Percentiles rank a stretch among this genome's conserved stretches.
These are phyloP conservation scores for Elongisporangium senticosum DNA, from an alignment of 352 stramenopile genomes.

Conservation along the genomic window DNA sequence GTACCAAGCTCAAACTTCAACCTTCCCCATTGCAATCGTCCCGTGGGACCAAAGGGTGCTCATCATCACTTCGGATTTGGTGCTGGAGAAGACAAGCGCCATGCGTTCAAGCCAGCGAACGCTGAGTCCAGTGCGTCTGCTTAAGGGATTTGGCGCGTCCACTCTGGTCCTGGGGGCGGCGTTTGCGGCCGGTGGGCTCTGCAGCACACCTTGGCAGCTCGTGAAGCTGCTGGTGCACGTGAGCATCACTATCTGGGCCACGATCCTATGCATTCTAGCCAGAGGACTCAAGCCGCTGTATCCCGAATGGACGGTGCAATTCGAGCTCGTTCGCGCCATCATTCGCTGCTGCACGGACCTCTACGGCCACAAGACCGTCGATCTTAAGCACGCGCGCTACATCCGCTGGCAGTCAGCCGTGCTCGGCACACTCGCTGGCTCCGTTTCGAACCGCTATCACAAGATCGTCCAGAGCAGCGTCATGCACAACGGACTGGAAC, in stretches of 20 bases:
- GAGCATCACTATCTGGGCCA: background rate
- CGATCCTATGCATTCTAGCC: no score
- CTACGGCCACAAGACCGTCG: constrained; percentile 12
- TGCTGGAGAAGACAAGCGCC: no score
- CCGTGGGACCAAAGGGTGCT: no score
- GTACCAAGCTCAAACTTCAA: no score
- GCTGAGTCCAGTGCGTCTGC: no score
- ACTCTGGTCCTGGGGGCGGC: background rate
- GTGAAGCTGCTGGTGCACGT: constrained; percentile 9
- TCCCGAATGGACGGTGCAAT: constrained; percentile 28
- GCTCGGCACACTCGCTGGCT: constrained; percentile 17
- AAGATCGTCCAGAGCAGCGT: constrained; percentile 16
- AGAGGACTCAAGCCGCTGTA: constrained; percentile 2
- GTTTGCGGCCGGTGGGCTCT: constrained; percentile 10
- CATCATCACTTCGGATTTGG: no score
- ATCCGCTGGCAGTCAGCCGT: constrained; percentile 18
- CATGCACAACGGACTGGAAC: constrained; percentile 30
- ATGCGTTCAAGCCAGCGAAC: no score
- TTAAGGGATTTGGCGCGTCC: background rate
- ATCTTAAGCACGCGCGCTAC: constrained; percentile 10
- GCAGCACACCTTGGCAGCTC: constrained; percentile 20
- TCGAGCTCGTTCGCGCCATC: constrained; percentile 23
- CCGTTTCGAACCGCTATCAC: constrained; percentile 15
- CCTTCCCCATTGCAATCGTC: no score
- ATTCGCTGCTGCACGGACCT: constrained; percentile 11